phyloP scores from a whole-genome alignment of 345 rosid genomes.

The Crucihimalaya himalaica region DNA sequence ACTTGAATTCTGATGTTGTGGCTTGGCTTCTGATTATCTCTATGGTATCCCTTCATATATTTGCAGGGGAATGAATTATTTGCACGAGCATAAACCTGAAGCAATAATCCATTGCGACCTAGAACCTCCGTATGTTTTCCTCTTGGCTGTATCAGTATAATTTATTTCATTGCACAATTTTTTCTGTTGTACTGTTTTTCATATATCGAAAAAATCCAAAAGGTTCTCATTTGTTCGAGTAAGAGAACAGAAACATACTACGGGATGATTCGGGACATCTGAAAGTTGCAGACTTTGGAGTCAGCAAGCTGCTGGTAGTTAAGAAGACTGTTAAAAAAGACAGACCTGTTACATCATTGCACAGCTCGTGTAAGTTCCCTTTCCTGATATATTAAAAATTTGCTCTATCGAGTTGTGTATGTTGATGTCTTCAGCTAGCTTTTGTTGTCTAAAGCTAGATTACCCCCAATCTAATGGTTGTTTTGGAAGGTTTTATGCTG shows the following conservation, averaged over 20 bases:
- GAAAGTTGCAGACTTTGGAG: slow-evolving; percentile 97
- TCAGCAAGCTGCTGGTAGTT: slow-evolving; percentile 74
- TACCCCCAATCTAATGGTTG: background rate
- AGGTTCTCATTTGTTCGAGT: slow-evolving; percentile 47
- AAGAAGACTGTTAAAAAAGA: slow-evolving; percentile 64
- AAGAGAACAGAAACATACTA: slow-evolving; percentile 88
- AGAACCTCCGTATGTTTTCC: slow-evolving; percentile 75
- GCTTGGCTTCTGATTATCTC: slow-evolving; percentile 21
- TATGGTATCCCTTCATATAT: slow-evolving; percentile 4
- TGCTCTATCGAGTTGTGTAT: background rate
- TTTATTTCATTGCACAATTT: background rate
- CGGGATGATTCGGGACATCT: slow-evolving; percentile 93
- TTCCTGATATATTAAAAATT: background rate
- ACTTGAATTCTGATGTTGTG: background rate
- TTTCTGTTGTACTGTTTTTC: slow-evolving; percentile 17
- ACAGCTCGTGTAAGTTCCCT: slow-evolving; percentile 62
- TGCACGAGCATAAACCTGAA: slow-evolving; percentile 84
- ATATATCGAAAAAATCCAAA: slow-evolving; percentile 40
- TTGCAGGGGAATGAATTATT: slow-evolving; percentile 87
- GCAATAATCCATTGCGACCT: slow-evolving; percentile 82
- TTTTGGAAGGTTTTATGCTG: slow-evolving; percentile 13
- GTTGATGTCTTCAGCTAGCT: slow-evolving; percentile 2
- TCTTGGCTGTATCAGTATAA: slow-evolving; percentile 17
- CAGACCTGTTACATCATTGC: slow-evolving; percentile 50
- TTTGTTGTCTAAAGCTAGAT: background rate